Evolutionary conservation across 1,284 basidiomycete species (phyloP), one percentile per base, ranked within the genome.

Genomic region (Marasmius tenuissimus): DNA sequence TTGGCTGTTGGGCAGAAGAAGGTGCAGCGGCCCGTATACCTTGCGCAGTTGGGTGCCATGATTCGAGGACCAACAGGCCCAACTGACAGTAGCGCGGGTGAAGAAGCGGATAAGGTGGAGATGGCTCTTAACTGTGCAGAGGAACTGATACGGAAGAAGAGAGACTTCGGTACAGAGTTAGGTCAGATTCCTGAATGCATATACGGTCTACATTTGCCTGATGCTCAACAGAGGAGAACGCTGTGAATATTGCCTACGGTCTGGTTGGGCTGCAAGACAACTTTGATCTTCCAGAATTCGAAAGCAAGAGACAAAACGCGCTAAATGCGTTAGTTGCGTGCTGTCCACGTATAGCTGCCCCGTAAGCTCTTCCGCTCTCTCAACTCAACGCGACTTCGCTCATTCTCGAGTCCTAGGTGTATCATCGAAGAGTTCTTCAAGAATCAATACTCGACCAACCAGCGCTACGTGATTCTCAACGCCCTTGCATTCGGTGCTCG

Each of bases 361-460:
- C 88, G 93, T 97, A 74, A 73, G 92, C 85, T 45, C 6, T 49
- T 42, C 16, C 38, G 49, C n/a, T 38, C 34, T n/a, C 11, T 54
- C 33, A 18, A 10, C 16, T 47, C 50, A 9, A 3, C 27, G 11
- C 33, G 11, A 49, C 9, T 11, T 39, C 9, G 16, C 12, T 37
- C 58, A 33, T 3, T 9, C 12, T 33, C 39, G 20, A 57, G 35
- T 33, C 57, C 1, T 70, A 96, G 94, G 3, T 83, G 85, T 53
- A 79, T 97, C n/a, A 88, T 92, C 51, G 94, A 98, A 71, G 93
- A 97, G 70, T 94, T 95, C 74, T 98, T 98, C 77, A 88, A 89
- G 63, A 91, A 92, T 56, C 93, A 96, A 67, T 98, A 97, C 73
- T 95, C 95, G 0, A 85, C 86, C 4, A 84, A 87, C 22, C 95